Base-by-base conservation (phyloP, 2,329 filamentous ascomycete species). In the Lasiodiplodia gonubiensis region DNA sequence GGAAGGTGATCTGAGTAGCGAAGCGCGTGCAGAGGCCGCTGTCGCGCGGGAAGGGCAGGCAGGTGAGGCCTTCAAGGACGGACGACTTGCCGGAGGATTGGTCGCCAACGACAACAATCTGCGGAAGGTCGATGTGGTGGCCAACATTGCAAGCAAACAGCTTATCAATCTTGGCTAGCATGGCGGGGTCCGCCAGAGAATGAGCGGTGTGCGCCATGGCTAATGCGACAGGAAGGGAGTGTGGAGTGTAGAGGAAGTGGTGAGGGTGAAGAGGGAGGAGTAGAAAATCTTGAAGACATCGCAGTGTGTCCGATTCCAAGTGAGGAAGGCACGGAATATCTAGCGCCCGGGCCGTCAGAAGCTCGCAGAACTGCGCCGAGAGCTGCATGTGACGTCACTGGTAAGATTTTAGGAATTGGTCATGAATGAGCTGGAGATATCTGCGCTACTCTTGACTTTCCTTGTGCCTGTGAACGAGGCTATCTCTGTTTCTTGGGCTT, bases 1-100 rank as follows among this genome's bases (percentile, higher is more conserved):
- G 80, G 30, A 83, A 78, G 14, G 77, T 80, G 53, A 85, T 84
- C 67, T 84, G 79, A 0, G 82, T 84, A 0, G 82, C 80, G 70
- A 81, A 83, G 2, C 80, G 71, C 2, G 81, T 84, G 55, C 81
- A 83, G 3, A 82, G 70, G 0, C 76, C 77, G 42, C 71, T 73
- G 27, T 76, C 73, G 4, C 75, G 75, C 35, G 81, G 81, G 66
- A 83, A 81, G 1, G 75, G 75, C 1, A 81, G 68, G 1, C 72
- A 70, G 2, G 78, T 80, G 53, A 79, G 10, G 57, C 73, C 68
- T 71, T 80, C 70, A 30, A 79, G 67, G 21, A 76, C 67, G 14
- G 72, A 80, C 23, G 68, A 75, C 72, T 75, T 79, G 2, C 81
- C 79, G 55, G 74, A 76, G 0, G 77, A 81, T 67, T 83, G 79